A percentile compares a stretch with the other conserved stretches of the same genome.
phyloP scores from a whole-genome alignment of 2,329 filamentous ascomycete genomes.

The Amylocarpus encephaloides region DNA sequence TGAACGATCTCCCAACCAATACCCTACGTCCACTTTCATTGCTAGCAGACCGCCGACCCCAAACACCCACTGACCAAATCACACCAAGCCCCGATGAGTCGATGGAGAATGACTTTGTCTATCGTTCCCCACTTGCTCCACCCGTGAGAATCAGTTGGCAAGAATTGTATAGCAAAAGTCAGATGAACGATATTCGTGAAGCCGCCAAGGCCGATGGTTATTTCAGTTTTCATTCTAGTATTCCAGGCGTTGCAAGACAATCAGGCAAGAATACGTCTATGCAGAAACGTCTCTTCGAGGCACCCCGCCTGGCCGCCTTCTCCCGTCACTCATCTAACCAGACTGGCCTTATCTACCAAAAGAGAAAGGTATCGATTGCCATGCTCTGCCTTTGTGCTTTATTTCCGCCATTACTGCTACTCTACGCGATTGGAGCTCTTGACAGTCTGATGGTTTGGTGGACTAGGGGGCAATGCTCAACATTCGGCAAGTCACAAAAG shows the following conservation, averaged over 20 bases:
- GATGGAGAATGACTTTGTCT: constrained; percentile 18
- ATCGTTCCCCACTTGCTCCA: constrained; percentile 27
- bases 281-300: constrained; percentile 17
- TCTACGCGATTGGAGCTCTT: constrained; percentile 23
- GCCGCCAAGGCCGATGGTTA: constrained; percentile 20
- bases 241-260: neutral
- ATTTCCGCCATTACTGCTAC: constrained; percentile 26
- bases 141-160: constrained; percentile 23
- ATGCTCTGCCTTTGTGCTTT: constrained; percentile 22
- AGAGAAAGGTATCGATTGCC: constrained; percentile 20
- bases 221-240: constrained; percentile 7
- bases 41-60: constrained; percentile 11
- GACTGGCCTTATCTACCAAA: constrained; percentile 11
- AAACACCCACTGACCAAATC: constrained; percentile 2
- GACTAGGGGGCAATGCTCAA: constrained; percentile 20
- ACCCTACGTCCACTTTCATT: constrained; percentile 22
- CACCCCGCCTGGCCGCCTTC: constrained; percentile 17
- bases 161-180: constrained; percentile 21
- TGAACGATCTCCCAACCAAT: constrained; percentile 20
- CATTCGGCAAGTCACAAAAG: constrained; percentile 24
- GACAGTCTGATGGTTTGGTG: constrained; percentile 25
- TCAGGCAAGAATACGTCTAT: constrained; percentile 8
- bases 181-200: constrained; percentile 17
- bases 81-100: neutral
- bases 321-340: constrained; percentile 12